These are phyloP conservation scores for Acaromyces ingoldii DNA, from an alignment of 1,284 basidiomycete species.

Conservation along the genomic window DNA sequence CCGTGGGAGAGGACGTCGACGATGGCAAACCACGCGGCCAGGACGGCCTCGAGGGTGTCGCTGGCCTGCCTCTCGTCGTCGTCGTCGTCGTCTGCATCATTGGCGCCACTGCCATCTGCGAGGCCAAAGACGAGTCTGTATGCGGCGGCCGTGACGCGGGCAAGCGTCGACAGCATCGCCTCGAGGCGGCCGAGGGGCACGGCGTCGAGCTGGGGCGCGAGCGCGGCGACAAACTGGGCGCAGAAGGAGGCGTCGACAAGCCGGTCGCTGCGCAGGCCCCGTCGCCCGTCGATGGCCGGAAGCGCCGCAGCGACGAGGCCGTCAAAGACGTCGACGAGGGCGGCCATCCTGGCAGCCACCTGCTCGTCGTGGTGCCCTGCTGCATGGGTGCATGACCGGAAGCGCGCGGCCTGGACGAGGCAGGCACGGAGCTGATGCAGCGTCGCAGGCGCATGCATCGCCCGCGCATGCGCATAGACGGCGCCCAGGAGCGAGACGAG, in stretches of 20 bases:
- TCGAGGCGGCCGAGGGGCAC: not conserved
- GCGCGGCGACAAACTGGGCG: not conserved
- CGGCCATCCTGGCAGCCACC: not conserved
- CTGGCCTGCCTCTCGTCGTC: not conserved
- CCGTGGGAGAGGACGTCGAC: not conserved
- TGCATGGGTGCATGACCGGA: too few species aligned
- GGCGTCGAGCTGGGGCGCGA: not conserved
- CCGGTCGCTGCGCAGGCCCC: not conserved
- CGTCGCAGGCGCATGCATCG: constrained; percentile 26
- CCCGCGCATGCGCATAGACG: constrained; percentile 20
- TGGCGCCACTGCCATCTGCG: not conserved
- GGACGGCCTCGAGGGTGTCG: constrained; percentile 20
- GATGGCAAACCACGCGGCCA: constrained; percentile 8
- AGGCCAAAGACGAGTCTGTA: not conserved
- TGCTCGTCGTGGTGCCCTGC: not conserved
- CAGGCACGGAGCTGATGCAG: constrained; percentile 22
- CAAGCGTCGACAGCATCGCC: not conserved
- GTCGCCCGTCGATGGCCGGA: not conserved
- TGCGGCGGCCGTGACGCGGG: not conserved
- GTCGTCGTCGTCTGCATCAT: not conserved
- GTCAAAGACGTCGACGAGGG: constrained; percentile 17
- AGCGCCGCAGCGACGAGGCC: constrained; percentile 10
- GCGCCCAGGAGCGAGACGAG: constrained; percentile 26
- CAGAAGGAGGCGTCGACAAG: not conserved
- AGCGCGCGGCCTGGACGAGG: constrained; percentile 12